phyloP scores from a whole-genome alignment of 192 early-diverging fungal genomes.

The Coemansia sp. region DNA sequence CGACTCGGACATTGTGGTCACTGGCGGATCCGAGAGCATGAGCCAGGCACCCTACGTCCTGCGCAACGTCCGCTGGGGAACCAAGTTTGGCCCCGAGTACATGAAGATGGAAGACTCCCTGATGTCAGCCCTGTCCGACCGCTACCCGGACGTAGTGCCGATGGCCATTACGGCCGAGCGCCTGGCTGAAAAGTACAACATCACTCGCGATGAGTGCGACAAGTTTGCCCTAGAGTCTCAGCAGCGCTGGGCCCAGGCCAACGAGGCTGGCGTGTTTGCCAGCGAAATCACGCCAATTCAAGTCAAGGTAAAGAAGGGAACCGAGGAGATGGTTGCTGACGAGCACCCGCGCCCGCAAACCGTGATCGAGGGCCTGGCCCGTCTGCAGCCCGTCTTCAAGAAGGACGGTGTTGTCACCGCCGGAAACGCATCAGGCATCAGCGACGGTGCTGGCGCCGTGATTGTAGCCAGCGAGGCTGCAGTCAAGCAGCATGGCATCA shows the following conservation, averaged over 20 bases:
- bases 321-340: constrained; percentile 73
- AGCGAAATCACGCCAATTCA: constrained; percentile 85
- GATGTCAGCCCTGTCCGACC: constrained; percentile 83
- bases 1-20: constrained; percentile 83
- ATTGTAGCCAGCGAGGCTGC: constrained; percentile 87
- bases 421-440: constrained; percentile 95
- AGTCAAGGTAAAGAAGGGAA: constrained; percentile 71
- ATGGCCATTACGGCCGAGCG: constrained; percentile 98
- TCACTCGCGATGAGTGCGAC: constrained; percentile 85
- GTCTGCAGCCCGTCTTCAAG: constrained; percentile 87
- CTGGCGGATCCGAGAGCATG: constrained; percentile 96
- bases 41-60: constrained; percentile 88
- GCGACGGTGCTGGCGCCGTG: constrained; percentile 89
- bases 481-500: constrained; percentile 77
- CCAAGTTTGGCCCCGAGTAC: constrained; percentile 84
- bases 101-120: constrained; percentile 88
- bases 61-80: constrained; percentile 80
- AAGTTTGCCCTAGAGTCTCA: constrained; percentile 81
- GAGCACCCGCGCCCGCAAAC: constrained; percentile 92
- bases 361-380: constrained; percentile 75
- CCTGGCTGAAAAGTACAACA: constrained; percentile 80
- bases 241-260: constrained; percentile 85
- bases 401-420: constrained; percentile 91
- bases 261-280: constrained; percentile 75
- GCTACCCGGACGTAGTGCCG: constrained; percentile 76